Evolutionary conservation across 768 basidiomycete species (phyloP), one percentile per base, ranked within the genome.

Genomic region (Leccinum variicolor): DNA sequence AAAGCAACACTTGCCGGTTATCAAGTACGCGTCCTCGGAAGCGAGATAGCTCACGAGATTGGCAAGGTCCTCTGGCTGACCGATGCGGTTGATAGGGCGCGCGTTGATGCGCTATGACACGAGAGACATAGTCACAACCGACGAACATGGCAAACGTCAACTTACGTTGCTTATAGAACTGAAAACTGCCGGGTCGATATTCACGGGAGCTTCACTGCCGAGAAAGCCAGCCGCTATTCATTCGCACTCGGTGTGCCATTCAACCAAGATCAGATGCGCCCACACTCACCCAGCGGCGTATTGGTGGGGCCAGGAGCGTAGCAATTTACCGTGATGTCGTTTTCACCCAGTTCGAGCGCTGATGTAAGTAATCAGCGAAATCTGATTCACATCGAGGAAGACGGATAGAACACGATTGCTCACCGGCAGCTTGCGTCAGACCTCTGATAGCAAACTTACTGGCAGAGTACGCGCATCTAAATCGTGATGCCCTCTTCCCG

Each of bases 1-100:
- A 21, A 7, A 47, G 46, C 6, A 17, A 53, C 43, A 34, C 66
- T 59, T 39, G 62, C 75, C 75, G 8, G 74, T 77, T 13, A 77
- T 64, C 54, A 74, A 74, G 15, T 70, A 66, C 6, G 75, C 67
- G n/a, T 69, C 73, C 21, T 73, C 68, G 9, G 74, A 75, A 6
- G 68, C 74, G 15, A 77, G 63, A 52, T 68, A 77, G 9, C 75
- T 75, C 0, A 76, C 74, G 6, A 72, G n/a, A 9, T 64, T 62
- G 25, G 76, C 74, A 10, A 76, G 54, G 36, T 75, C 74, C 34
- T 75, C 70, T 4, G 74, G 69, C 43, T 71, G 60, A 26, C 68
- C 73, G 0, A 50, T 36, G 5, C 54, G 43, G 51, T 62, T 54
- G 25, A 66, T 53, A 19, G 63, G 50, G 31, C 21, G 48, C 17